These are phyloP conservation scores for Medicago ruthenica DNA, from an alignment of 306 rosid species.

Conservation along the genomic window DNA sequence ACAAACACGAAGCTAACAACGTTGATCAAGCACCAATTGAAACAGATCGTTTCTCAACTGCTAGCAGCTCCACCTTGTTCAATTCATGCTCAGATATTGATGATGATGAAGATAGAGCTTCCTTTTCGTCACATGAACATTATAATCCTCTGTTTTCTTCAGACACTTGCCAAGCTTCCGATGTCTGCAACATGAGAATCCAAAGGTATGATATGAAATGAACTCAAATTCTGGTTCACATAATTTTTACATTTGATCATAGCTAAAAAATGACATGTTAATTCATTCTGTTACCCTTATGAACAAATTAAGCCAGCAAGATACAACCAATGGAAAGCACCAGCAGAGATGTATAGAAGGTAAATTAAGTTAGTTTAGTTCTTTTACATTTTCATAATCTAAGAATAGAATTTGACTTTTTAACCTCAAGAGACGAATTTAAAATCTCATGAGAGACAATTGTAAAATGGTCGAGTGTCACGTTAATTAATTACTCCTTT, in stretches of 20 bases:
- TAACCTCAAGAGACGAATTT: no score
- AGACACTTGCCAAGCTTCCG: slow-evolving; percentile 40
- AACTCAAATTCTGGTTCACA: slow-evolving; percentile 32
- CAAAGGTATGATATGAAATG: slow-evolving; percentile 59
- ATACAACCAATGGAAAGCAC: slow-evolving; percentile 45
- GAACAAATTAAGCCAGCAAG: slow-evolving; percentile 66
- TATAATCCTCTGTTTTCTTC: slow-evolving; percentile 35
- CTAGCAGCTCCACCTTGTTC: slow-evolving; percentile 59
- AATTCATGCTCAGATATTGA: slow-evolving; percentile 65
- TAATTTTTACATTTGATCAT: background rate
- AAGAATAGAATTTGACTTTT: no score
- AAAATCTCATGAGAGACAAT: no score
- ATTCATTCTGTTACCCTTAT: slow-evolving; percentile 47
- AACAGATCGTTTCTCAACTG: slow-evolving; percentile 59
- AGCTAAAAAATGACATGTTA: background rate
- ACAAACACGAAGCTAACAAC: background rate
- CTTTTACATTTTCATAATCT: background rate
- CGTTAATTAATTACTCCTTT: no score
- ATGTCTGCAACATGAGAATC: slow-evolving; percentile 34
- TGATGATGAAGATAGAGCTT: slow-evolving; percentile 36
- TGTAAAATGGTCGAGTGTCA: no score
- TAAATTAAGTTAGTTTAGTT: background rate
- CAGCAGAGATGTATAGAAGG: slow-evolving; percentile 46
- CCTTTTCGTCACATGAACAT: slow-evolving; percentile 15
- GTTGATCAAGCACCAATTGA: slow-evolving; percentile 38